Evolutionary conservation across 2,329 filamentous ascomycete genomes (phyloP).

Genomic region (Lomentospora prolificans): DNA sequence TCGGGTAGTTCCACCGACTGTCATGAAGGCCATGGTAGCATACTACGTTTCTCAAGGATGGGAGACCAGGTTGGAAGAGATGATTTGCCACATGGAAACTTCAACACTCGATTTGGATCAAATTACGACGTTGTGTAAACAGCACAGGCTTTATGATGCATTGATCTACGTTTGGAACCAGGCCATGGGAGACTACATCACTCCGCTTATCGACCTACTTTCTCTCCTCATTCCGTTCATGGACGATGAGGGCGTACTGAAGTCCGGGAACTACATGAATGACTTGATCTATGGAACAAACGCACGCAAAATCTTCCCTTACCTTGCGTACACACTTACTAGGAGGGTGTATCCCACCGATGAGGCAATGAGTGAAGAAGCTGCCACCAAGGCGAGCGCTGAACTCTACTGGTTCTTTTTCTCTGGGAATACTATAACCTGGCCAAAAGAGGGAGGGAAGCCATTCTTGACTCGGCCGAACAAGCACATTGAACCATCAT

Average conservation of each 20-base stretch:
- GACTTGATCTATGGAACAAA: slow-evolving; percentile 56
- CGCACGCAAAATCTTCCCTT: slow-evolving; percentile 87
- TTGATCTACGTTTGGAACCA: slow-evolving; percentile 96
- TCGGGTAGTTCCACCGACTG: slow-evolving; percentile 64
- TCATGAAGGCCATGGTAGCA: slow-evolving; percentile 76
- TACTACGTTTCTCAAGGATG: slow-evolving; percentile 70
- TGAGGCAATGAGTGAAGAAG: slow-evolving; percentile 59
- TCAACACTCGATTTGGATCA: slow-evolving; percentile 89
- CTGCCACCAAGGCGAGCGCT: slow-evolving; percentile 68
- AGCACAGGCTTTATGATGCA: slow-evolving; percentile 87
- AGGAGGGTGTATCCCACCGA: slow-evolving; percentile 87
- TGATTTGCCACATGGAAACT: slow-evolving; percentile 88
- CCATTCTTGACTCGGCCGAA: slow-evolving; percentile 51
- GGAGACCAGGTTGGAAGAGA: slow-evolving; percentile 75
- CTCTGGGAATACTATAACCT: slow-evolving; percentile 65
- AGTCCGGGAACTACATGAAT: slow-evolving; percentile 20
- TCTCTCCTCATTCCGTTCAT: slow-evolving; percentile 53
- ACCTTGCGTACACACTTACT: slow-evolving; percentile 84
- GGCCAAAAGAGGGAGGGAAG: slow-evolving; percentile 57
- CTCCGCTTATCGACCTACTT: slow-evolving; percentile 76
- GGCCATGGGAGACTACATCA: slow-evolving; percentile 79
- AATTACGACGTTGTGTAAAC: slow-evolving; percentile 80
- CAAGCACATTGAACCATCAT: slow-evolving; percentile 57
- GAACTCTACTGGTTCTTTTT: slow-evolving; percentile 92
- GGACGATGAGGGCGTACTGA: slow-evolving; percentile 40